Base-by-base conservation (phyloP, 164 flowering plant genomes). In the Chimonanthus salicifolius region DNA sequence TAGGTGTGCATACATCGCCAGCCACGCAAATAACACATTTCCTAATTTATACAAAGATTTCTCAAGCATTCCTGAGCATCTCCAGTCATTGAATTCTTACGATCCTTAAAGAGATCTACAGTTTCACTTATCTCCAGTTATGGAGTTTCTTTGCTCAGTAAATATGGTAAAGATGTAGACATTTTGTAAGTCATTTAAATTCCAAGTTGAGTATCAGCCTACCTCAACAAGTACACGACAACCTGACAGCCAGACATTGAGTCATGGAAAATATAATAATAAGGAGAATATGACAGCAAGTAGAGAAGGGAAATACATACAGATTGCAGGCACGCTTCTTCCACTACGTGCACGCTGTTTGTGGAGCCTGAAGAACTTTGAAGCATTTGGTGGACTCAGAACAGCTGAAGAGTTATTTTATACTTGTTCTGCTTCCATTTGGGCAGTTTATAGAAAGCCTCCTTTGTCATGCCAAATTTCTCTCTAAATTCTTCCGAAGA, bases 401-500 rank as follows among this genome's bases (percentile, higher is more conserved):
- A 95, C 77, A 95, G 80, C 6, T 90, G 90, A 78, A 95, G 88
- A 45, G 97, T 90, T 94, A 90, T 90, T 83, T 95, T 95, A 60
- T 88, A 87, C 88, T 95, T 93, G 79, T 95, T 93, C 84, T 95
- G 99, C 80, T 89, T 95, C 99, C 99, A 95, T 75, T 95, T 95
- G 4, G 99, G 97, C 70, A 90, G 78, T 90, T 91, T 95, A 68
- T 87, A 86, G 85, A 96, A 96, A 45, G 89, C 92, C 43, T 85
- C 92, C 77, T 90, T 96, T 33, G 88, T 3, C 95, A 92, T 90
- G 70, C 91, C 94, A 69, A 96, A 92, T 80, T 93, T 92, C 88
- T 90, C 92, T 73, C 79, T 83, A 83, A 96, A 96, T 82, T 94
- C 99, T 75, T 68, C 90, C 6, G 89, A 79, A 46, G 99, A 89